Base-by-base conservation (phyloP, 495 filamentous ascomycete genomes). In the Aspergillus biplanus region DNA sequence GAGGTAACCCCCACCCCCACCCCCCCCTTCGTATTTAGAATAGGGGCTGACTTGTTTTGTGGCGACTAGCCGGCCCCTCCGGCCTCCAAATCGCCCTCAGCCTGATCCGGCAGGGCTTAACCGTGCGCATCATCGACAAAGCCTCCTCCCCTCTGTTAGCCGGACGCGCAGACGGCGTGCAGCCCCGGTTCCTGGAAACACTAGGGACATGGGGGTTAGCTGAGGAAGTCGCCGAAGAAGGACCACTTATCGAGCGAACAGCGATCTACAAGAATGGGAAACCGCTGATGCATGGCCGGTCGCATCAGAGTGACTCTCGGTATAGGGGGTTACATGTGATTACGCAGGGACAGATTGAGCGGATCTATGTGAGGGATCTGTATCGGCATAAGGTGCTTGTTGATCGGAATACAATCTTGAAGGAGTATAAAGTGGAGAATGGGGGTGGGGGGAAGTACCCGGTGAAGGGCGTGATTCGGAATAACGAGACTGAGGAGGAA, bases 281-380 rank as follows among this genome's bases (percentile, higher is more conserved):
- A 42, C 64, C 67, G 27, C 47, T 78, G 12, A 53, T 74, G 4
- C 67, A 68, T 35, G 63, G 46, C 13, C 64, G 61, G 2, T 71
- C 69, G 8, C 58, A 75, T 73, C 52, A 72, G 64, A 27, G 32
- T 6, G 76, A 78, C 46, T 77, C 76, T 9, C 63, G 73, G 7
- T 78, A 75, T 54, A 68, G 71, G 4, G 75, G 75, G 12, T 33
- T 78, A 3, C 75, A 78, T 33, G 66, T 77, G 37, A 77, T 78
- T 35, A 78, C 75, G 0, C 75, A 78, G 48, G 75, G 75, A 0
- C 75, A 77, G 59, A 49, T 78, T 12, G 75, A 78, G 58, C 61
- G 71, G 8, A 75, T 78, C 34, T 77, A 67, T 39, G 62, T 78
- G n/a, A 66, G 74, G 3, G 75, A 78, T 56, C 57, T 78, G 8